These are phyloP conservation scores for Neoarthrinium moseri DNA, from an alignment of 2,329 filamentous ascomycete species.

Conservation along the genomic window DNA sequence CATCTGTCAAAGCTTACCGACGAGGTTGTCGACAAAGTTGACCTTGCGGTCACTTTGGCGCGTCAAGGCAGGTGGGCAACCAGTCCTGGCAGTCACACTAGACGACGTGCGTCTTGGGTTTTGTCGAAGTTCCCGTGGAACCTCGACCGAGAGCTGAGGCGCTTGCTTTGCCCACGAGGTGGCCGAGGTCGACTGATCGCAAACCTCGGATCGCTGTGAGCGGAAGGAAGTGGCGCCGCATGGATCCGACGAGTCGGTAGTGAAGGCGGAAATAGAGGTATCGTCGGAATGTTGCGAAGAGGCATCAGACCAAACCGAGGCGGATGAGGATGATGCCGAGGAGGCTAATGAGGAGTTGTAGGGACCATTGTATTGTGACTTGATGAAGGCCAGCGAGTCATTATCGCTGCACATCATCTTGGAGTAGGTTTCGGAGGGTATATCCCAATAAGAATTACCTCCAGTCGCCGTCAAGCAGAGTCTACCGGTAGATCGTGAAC, in stretches of 20 bases:
- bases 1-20: constrained; percentile 73
- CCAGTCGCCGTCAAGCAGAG: constrained; percentile 57
- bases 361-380: constrained; percentile 50
- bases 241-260: constrained; percentile 51
- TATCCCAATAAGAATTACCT: constrained; percentile 32
- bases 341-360: constrained; percentile 72
- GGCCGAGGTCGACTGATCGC: constrained; percentile 27
- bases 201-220: constrained; percentile 28
- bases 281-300: constrained; percentile 70
- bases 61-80: constrained; percentile 71
- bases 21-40: constrained; percentile 93
- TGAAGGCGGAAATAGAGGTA: constrained; percentile 61
- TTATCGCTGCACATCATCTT: constrained; percentile 60
- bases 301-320: constrained; percentile 75
- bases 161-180: constrained; percentile 31
- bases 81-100: constrained; percentile 53
- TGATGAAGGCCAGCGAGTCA: constrained; percentile 52
- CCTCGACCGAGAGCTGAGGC: constrained; percentile 43
- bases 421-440: constrained; percentile 29
- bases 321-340: constrained; percentile 72
- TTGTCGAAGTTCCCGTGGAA: constrained; percentile 63
- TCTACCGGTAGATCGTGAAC: constrained; percentile 47
- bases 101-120: constrained; percentile 59
- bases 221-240: constrained; percentile 41
- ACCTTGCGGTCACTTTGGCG: constrained; percentile 90